Percentiles rank a stretch among this genome's conserved stretches.
These are phyloP conservation scores for Cyclotella cryptica DNA, from an alignment of 108 stramenopile species.

Conservation along the genomic window DNA sequence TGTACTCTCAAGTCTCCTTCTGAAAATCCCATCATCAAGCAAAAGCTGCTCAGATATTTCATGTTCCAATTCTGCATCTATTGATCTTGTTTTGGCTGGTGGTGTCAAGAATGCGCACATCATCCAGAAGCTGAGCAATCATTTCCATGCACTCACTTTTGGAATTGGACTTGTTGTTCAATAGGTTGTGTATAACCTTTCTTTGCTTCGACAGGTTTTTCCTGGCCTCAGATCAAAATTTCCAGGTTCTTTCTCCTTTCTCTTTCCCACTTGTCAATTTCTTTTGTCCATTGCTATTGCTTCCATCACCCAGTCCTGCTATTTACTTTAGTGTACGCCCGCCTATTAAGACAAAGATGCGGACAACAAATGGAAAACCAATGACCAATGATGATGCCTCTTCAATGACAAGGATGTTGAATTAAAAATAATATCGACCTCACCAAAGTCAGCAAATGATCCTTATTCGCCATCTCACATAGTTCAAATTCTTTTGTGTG, in stretches of 20 bases:
- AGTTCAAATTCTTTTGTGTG: too few species aligned
- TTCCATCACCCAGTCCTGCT: too few species aligned
- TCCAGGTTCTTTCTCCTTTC: neutral
- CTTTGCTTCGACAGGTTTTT: neutral
- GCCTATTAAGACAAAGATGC: too few species aligned
- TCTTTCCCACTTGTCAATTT: neutral
- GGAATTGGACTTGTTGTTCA: neutral
- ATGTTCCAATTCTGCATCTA: neutral
- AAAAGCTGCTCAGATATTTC: neutral
- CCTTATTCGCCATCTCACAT: too few species aligned
- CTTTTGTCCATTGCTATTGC: neutral
- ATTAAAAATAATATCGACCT: too few species aligned
- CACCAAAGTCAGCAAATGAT: too few species aligned
- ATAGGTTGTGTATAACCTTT: neutral
- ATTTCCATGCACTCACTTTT: conserved; percentile 7
- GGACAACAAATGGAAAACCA: too few species aligned
- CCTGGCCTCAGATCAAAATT: neutral
- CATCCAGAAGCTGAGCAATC: neutral
- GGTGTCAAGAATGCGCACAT: neutral
- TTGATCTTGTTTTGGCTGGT: neutral
- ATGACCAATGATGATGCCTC: too few species aligned
- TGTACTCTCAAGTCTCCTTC: neutral
- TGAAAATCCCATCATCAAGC: neutral
- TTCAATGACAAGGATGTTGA: too few species aligned
- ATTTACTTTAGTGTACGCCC: too few species aligned